These are phyloP conservation scores for Psilocybe sp. DNA, from an alignment of 768 basidiomycete genomes.

Conservation along the genomic window DNA sequence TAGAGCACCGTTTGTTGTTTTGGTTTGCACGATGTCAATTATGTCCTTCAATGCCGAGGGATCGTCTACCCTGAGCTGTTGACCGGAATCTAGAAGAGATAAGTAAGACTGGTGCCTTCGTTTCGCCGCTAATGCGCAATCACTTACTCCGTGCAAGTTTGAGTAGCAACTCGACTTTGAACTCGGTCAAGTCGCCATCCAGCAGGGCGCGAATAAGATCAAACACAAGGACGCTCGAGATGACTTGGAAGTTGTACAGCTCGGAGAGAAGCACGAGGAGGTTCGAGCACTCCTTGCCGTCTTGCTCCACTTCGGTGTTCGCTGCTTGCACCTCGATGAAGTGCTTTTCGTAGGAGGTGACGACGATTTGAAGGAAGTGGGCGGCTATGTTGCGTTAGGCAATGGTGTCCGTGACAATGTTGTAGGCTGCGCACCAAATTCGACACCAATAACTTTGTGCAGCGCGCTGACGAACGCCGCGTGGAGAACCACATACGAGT, in stretches of 20 bases:
- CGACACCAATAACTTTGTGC: conserved; percentile 78
- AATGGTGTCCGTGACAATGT: neutral
- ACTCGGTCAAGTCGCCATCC: conserved; percentile 62
- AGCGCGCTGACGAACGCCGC: conserved; percentile 82
- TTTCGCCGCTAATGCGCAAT: neutral
- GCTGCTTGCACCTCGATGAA: conserved; percentile 24
- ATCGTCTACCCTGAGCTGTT: conserved; percentile 88
- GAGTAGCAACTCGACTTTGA: conserved; percentile 82
- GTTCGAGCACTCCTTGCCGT: conserved; percentile 88
- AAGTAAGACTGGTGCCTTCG: conserved; percentile 1
- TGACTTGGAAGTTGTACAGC: conserved; percentile 94
- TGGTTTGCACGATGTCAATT: conserved; percentile 74
- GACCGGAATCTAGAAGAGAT: conserved; percentile 74
- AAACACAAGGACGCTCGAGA: conserved; percentile 86
- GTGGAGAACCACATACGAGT: conserved; percentile 87
- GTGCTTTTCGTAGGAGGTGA: conserved; percentile 64
- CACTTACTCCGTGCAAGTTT: conserved; percentile 78
- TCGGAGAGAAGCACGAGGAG: conserved; percentile 85
- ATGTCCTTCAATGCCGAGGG: conserved; percentile 92
- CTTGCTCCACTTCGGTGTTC: conserved; percentile 24
- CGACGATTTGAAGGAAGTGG: conserved; percentile 73
- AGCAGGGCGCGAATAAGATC: conserved; percentile 83
- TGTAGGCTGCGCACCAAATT: conserved; percentile 65
- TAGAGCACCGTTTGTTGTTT: conserved; percentile 45
- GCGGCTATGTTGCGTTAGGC: conserved; percentile 50